Evolutionary conservation across 192 early-diverging fungal species (phyloP).

Genomic region (Thamnidium elegans): DNA sequence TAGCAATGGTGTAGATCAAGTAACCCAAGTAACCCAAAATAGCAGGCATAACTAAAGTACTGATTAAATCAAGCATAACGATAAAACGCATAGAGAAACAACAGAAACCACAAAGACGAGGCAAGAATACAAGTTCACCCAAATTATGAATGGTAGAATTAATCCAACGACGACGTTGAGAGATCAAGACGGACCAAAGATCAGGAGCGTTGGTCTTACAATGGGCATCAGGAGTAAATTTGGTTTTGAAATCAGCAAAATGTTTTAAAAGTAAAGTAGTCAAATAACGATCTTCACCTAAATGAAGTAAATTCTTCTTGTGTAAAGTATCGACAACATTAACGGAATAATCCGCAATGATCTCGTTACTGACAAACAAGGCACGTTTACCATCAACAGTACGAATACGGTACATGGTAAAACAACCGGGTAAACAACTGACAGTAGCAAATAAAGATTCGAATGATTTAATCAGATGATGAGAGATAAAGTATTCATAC

Average conservation of each 20-base stretch:
- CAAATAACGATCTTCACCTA: constrained; percentile 98
- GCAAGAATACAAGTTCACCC: constrained; percentile 89
- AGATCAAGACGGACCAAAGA: constrained; percentile 87
- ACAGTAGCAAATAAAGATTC: constrained; percentile 97
- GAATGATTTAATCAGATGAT: constrained; percentile 95
- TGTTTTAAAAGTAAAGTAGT: constrained; percentile 92
- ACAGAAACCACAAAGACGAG: constrained; percentile 94
- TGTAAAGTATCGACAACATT: constrained; percentile 96
- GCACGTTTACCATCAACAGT: constrained; percentile 86
- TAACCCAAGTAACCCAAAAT: constrained; percentile 86
- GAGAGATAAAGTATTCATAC: constrained; percentile 98
- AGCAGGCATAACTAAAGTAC: constrained; percentile 92
- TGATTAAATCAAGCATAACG: constrained; percentile 90
- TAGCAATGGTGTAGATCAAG: constrained; percentile 65
- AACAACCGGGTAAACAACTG: constrained; percentile 98
- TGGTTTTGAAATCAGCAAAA: constrained; percentile 94
- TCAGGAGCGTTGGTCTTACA: constrained; percentile 95
- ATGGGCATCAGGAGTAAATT: constrained; percentile 88
- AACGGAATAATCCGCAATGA: constrained; percentile 91
- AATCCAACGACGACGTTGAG: constrained; percentile 99
- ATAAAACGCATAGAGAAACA: constrained; percentile 98
- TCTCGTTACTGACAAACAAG: constrained; percentile 82
- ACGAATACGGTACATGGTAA: constrained; percentile 97
- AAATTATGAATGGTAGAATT: constrained; percentile 99
- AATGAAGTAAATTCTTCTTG: constrained; percentile 96